These are phyloP conservation scores for Cryptomeria japonica DNA, from an alignment of 75 land plant species.

Conservation along the genomic window DNA sequence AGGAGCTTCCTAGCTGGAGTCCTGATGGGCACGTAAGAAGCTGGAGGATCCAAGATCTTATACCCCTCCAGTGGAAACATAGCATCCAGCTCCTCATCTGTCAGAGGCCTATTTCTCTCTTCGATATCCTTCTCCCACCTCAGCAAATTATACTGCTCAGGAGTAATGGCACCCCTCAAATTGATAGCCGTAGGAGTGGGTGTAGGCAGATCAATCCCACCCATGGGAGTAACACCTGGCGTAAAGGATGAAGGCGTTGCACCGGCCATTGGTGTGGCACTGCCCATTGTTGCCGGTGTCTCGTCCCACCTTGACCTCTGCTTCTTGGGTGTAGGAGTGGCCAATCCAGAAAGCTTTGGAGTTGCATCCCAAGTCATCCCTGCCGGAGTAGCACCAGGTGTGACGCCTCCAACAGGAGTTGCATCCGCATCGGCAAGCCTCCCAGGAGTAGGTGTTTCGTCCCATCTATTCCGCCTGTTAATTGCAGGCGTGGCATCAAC, in stretches of 20 bases:
- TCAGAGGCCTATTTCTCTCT: constrained; percentile 86
- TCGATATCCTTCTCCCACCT: constrained; percentile 98
- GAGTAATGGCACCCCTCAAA: constrained; percentile 73
- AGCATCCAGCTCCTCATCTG: constrained; percentile 93
- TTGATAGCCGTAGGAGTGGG: constrained; percentile 85
- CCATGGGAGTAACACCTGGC: constrained; percentile 93
- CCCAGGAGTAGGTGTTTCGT: constrained; percentile 94
- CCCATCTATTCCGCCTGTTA: constrained; percentile 84
- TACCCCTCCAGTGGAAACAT: constrained; percentile 97
- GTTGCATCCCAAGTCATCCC: constrained; percentile 99
- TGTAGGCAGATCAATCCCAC: constrained; percentile 87
- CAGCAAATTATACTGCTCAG: constrained; percentile 89
- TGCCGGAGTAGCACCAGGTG: constrained; percentile 96
- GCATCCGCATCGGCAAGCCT: constrained; percentile 60
- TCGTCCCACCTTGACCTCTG: constrained; percentile 99
- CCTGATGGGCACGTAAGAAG: constrained; percentile 89
- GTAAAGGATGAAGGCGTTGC: constrained; percentile 84
- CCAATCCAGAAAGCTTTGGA: constrained; percentile 72
- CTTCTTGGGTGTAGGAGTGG: constrained; percentile 90
- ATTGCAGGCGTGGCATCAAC: constrained; percentile 80
- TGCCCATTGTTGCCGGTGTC: constrained; percentile 91
- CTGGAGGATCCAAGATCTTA: constrained; percentile 91
- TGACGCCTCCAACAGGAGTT: constrained; percentile 77
- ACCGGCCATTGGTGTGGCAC: constrained; percentile 82
- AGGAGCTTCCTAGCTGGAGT: constrained; percentile 97